Conservation (phyloP, 257 asterid species). For the Anisodus tanguticus region DNA sequence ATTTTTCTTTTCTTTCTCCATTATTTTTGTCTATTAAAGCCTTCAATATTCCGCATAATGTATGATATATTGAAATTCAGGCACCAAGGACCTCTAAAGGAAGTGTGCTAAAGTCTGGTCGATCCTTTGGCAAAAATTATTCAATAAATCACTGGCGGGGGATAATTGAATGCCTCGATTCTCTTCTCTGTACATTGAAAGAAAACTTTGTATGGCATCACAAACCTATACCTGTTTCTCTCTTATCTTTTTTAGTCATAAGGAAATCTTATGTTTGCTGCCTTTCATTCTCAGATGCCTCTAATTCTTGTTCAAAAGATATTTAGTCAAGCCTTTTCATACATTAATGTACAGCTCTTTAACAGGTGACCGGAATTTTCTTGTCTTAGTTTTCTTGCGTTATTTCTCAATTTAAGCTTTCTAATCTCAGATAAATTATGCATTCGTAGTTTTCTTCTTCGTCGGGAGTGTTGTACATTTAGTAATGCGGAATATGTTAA, state of each 20-base stretch:
- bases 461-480: conserved; percentile 94
- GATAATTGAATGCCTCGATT: conserved; percentile 83
- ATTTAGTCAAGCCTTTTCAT: conserved; percentile 77
- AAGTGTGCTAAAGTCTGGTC: conserved; percentile 77
- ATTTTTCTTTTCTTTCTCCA: background rate
- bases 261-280: conserved; percentile 24
- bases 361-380: conserved; percentile 60
- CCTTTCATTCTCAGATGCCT: conserved; percentile 65
- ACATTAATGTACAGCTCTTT: conserved; percentile 80
- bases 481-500: conserved; percentile 95
- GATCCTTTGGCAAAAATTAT: conserved; percentile 82
- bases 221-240: conserved; percentile 5
- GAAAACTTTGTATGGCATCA: conserved; percentile 76
- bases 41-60: conserved; percentile 22
- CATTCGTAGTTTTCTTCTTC: conserved; percentile 51
- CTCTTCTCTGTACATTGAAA: conserved; percentile 76
- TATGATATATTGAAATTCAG: conserved; percentile 45
- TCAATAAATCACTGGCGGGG: conserved; percentile 79
- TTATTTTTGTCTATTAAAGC: background rate
- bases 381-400: background rate
- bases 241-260: background rate
- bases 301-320: conserved; percentile 89
- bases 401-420: background rate
- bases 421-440: conserved; percentile 16
- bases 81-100: conserved; percentile 93